A percentile compares a stretch with the other conserved stretches of the same genome.
Evolutionary conservation across 2,329 filamentous ascomycete genomes (phyloP).

Genomic region (Dactylellina drechsleri): DNA sequence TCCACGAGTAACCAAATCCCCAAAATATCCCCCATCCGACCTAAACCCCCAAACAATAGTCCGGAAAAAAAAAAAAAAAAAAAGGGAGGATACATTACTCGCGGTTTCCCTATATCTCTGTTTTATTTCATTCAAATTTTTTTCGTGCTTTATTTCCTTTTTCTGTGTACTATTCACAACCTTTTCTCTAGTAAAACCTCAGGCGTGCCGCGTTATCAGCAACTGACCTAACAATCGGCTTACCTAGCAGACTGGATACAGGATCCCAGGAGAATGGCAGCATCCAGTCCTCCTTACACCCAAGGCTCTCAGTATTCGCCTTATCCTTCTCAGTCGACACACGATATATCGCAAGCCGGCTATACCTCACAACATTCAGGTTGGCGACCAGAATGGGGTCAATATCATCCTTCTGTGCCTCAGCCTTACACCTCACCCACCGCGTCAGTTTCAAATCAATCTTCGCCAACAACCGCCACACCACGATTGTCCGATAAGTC

Average conservation of each 20-base stretch:
- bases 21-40: too few relatives aligned
- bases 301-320: slow-evolving; percentile 54
- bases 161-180: slow-evolving; percentile 54
- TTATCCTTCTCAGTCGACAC: slow-evolving; percentile 51
- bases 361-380: slow-evolving; percentile 50
- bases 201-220: slow-evolving; percentile 40
- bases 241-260: slow-evolving; percentile 31
- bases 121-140: slow-evolving; percentile 18
- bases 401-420: slow-evolving; percentile 54
- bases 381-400: slow-evolving; percentile 53
- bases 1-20: too few relatives aligned
- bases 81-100: too few relatives aligned
- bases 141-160: slow-evolving; percentile 43
- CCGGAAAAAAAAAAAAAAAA: too few relatives aligned
- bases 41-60: too few relatives aligned
- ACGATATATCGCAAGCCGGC: slow-evolving; percentile 53
- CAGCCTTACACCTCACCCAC: slow-evolving; percentile 57
- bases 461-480: slow-evolving; percentile 49
- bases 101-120: neutral
- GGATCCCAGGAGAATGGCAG: slow-evolving; percentile 52
- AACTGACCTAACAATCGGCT: slow-evolving; percentile 28
- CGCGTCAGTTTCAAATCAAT: slow-evolving; percentile 56
- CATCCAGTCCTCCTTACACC: slow-evolving; percentile 53
- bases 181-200: slow-evolving; percentile 29
- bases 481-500: slow-evolving; percentile 51